These are phyloP conservation scores for Cyclotella cryptica DNA, from an alignment of 108 stramenopile genomes.

Conservation along the genomic window DNA sequence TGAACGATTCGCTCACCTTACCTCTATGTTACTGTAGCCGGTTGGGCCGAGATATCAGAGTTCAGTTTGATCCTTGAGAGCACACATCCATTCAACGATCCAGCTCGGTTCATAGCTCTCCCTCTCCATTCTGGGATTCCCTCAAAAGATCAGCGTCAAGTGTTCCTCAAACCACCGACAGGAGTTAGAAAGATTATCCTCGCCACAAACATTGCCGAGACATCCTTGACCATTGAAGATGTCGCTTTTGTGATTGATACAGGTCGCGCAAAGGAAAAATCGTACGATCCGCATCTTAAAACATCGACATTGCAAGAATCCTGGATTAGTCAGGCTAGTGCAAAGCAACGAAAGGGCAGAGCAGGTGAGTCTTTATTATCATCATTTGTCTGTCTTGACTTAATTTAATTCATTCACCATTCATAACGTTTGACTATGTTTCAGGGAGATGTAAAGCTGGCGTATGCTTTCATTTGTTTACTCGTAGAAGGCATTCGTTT, in stretches of 20 bases:
- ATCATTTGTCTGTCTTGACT: neutral
- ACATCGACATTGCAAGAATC: constrained; percentile 78
- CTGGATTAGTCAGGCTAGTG: constrained; percentile 86
- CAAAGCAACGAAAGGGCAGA: constrained; percentile 90
- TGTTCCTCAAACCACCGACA: constrained; percentile 66
- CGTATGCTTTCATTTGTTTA: constrained; percentile 83
- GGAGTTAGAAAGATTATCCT: constrained; percentile 85
- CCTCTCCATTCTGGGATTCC: constrained; percentile 91
- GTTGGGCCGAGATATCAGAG: constrained; percentile 91
- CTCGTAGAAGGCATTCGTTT: constrained; percentile 57
- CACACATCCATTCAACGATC: constrained; percentile 67
- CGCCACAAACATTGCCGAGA: constrained; percentile 96
- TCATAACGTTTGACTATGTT: neutral
- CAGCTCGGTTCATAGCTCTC: constrained; percentile 37
- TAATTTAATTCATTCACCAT: constrained; percentile 5
- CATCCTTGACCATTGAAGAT: constrained; percentile 93
- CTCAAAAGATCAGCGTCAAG: constrained; percentile 76
- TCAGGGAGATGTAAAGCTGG: constrained; percentile 72
- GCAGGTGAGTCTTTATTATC: constrained; percentile 72
- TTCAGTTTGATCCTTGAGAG: constrained; percentile 63
- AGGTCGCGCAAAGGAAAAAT: constrained; percentile 91
- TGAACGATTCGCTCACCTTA: neutral
- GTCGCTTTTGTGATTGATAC: constrained; percentile 87
- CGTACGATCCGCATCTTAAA: constrained; percentile 88
- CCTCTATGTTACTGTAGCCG: constrained; percentile 37